Conservation (phyloP, 2,329 filamentous ascomycete species). For the Calonectria ilicicola region DNA sequence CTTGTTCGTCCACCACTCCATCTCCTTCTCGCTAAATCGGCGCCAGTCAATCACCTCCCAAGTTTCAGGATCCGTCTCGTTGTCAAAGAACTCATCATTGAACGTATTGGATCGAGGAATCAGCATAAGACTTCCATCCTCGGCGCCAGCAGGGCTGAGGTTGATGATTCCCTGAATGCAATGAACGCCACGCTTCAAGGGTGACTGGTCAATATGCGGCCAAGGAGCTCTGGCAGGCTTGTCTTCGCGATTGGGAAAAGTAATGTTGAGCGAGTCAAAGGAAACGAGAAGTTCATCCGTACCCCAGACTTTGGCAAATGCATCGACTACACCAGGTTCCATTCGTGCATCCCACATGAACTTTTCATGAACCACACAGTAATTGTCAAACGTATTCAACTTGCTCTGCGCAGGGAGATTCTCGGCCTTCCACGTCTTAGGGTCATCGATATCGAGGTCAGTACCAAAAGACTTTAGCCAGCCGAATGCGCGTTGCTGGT, state of each 20-base stretch:
- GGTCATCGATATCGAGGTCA: background rate
- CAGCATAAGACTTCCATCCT: background rate
- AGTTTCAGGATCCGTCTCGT: background rate
- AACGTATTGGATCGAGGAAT: background rate
- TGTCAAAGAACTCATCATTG: slow-evolving; percentile 10
- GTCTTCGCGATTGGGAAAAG: slow-evolving; percentile 10
- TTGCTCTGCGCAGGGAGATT: slow-evolving; percentile 9
- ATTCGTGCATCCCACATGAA: slow-evolving; percentile 14
- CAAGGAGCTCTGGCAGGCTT: background rate
- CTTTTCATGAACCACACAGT: slow-evolving; percentile 5
- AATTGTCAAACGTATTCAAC: background rate
- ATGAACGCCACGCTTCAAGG: slow-evolving; percentile 2
- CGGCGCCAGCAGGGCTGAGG: background rate
- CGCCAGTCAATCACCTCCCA: slow-evolving; percentile 7
- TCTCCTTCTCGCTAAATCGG: background rate
- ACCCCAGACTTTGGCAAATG: slow-evolving; percentile 5
- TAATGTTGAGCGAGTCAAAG: slow-evolving; percentile 7
- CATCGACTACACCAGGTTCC: background rate
- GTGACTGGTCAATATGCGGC: slow-evolving; percentile 4
- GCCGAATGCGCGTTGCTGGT: background rate
- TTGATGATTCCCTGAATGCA: slow-evolving; percentile 1
- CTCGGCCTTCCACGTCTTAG: background rate
- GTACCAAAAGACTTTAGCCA: slow-evolving; percentile 2
- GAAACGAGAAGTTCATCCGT: background rate
- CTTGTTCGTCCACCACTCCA: slow-evolving; percentile 4